Conservation (phyloP, 805 yeast species). For the Barnettozyma wickerhamii region DNA sequence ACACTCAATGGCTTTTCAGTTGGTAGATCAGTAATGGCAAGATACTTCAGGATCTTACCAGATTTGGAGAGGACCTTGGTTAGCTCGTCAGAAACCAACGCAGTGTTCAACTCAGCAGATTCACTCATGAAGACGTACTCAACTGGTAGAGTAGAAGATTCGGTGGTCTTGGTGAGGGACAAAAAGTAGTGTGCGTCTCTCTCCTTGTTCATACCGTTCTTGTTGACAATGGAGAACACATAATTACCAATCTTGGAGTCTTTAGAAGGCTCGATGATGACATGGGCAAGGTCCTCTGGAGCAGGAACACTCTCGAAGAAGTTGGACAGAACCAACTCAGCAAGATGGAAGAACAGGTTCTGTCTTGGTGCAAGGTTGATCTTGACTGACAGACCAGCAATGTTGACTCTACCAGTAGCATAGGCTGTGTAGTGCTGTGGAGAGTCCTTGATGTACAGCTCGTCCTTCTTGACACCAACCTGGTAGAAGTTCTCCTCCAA, state of each 20-base stretch:
- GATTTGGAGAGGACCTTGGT: constrained; percentile 39
- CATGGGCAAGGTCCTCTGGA: constrained; percentile 56
- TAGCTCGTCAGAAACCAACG: constrained; percentile 48
- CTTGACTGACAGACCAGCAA: constrained; percentile 56
- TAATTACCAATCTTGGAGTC: constrained; percentile 43
- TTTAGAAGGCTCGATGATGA: constrained; percentile 52
- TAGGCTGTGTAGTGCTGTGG: constrained; percentile 57
- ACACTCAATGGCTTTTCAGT: constrained; percentile 61
- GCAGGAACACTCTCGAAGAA: constrained; percentile 51
- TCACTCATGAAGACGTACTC: constrained; percentile 89
- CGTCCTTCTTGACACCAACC: constrained; percentile 54
- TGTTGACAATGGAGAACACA: constrained; percentile 80
- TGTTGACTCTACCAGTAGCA: constrained; percentile 84
- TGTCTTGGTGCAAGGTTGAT: constrained; percentile 75
- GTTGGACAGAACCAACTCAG: constrained; percentile 59
- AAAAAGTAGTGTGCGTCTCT: constrained; percentile 78
- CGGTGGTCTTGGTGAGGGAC: constrained; percentile 79
- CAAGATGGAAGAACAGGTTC: constrained; percentile 60
- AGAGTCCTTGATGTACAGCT: constrained; percentile 55
- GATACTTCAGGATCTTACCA: constrained; percentile 48
- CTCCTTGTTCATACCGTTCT: constrained; percentile 69
- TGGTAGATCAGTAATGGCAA: constrained; percentile 85
- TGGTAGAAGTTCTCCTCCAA: constrained; percentile 70
- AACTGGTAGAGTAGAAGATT: constrained; percentile 62
- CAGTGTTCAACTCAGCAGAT: constrained; percentile 72